A percentile compares a stretch with the other conserved stretches of the same genome.
Conservation (phyloP, 441 rosid genomes). For the Croton laevigatus region DNA sequence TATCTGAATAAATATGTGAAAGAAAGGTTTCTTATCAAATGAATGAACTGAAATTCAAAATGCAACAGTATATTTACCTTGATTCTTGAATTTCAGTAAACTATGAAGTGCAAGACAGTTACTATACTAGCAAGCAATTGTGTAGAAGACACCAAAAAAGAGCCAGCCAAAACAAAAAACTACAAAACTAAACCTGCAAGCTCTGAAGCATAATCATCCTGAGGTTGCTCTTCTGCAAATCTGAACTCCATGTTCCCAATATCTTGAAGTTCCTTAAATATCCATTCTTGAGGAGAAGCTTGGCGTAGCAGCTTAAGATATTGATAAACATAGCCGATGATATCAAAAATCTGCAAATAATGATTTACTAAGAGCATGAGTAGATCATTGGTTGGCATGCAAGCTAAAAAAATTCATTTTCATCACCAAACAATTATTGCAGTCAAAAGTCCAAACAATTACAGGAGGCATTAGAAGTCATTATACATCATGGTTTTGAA, state of each 20-base stretch:
- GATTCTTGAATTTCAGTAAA: not conserved
- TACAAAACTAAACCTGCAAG: constrained; percentile 69
- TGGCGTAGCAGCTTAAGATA: constrained; percentile 70
- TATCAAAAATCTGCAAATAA: constrained; percentile 62
- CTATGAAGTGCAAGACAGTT: not conserved
- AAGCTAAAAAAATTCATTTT: constrained; percentile 17
- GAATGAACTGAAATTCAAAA: not conserved
- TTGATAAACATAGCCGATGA: constrained; percentile 83
- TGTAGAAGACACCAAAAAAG: not conserved
- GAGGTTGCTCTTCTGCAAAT: constrained; percentile 94
- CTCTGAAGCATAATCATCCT: constrained; percentile 95
- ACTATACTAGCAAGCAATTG: not conserved
- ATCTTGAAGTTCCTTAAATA: constrained; percentile 95
- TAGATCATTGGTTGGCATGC: not conserved
- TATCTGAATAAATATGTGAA: too few species aligned
- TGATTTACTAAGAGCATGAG: constrained; percentile 1
- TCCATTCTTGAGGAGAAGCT: constrained; percentile 91
- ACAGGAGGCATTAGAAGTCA: constrained; percentile 1
- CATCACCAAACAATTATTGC: not conserved
- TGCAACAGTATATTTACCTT: not conserved
- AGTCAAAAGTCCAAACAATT: not conserved
- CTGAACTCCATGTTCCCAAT: constrained; percentile 92
- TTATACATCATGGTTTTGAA: not conserved
- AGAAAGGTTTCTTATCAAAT: not conserved
- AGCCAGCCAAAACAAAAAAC: constrained; percentile 18